phyloP scores from a whole-genome alignment of 1,139 yeast species.

The Yamadazyma pseudoaaseri region DNA sequence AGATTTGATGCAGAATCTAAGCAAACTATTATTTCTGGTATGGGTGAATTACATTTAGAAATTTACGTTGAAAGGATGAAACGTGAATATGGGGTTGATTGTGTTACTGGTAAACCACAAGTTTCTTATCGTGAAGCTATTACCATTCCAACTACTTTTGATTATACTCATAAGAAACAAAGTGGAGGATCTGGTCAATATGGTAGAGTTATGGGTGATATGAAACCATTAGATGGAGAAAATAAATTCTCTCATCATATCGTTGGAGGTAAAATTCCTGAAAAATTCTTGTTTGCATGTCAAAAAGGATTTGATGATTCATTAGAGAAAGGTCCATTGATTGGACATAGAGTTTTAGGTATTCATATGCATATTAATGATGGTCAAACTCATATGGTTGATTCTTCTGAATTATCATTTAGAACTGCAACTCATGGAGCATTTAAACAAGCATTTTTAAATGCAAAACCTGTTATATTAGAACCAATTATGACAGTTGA shows the following conservation, averaged over 20 bases:
- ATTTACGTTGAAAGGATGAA: constrained; percentile 97
- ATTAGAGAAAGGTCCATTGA: constrained; percentile 93
- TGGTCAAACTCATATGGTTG: constrained; percentile 97
- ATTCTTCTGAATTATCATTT: constrained; percentile 93
- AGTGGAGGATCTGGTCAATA: constrained; percentile 99
- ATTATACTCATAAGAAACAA: constrained; percentile 95
- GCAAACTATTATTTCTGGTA: constrained; percentile 95
- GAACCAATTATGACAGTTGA: constrained; percentile 97
- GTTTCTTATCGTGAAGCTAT: constrained; percentile 97
- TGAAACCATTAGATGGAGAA: constrained; percentile 63
- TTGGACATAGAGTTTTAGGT: constrained; percentile 92
- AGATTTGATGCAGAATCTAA: constrained; percentile 87
- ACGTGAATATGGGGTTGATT: constrained; percentile 95
- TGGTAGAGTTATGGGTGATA: constrained; percentile 91
- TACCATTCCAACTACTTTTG: constrained; percentile 71
- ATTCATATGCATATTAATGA: constrained; percentile 91
- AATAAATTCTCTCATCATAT: constrained; percentile 82
- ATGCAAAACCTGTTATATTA: constrained; percentile 81
- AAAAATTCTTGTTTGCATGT: constrained; percentile 92
- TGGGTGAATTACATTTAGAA: constrained; percentile 98
- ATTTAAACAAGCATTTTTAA: constrained; percentile 84
- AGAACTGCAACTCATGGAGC: constrained; percentile 91
- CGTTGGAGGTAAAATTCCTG: constrained; percentile 97
- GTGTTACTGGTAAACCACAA: constrained; percentile 96
- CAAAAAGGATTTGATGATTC: constrained; percentile 94